Evolutionary conservation across 192 early-diverging fungal genomes (phyloP).

Genomic region (Physocladia obscura): DNA sequence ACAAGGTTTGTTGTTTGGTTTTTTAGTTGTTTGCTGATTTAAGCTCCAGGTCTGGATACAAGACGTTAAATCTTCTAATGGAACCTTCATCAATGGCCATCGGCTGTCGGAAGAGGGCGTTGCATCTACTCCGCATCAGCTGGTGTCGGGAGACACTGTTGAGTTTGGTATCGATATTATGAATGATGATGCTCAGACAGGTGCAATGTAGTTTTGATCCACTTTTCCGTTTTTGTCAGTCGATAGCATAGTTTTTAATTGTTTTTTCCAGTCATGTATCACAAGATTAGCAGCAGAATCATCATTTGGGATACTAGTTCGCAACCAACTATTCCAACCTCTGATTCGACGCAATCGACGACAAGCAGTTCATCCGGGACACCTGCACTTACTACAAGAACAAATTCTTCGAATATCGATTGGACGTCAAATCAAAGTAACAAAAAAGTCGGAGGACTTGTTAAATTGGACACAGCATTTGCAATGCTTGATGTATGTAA

Average conservation of each 20-base stretch:
- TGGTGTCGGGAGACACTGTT: slow-evolving; percentile 61
- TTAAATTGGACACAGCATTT: neutral
- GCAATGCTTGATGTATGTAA: neutral
- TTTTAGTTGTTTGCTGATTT: neutral
- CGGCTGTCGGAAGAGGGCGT: slow-evolving; percentile 67
- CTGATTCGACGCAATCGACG: neutral
- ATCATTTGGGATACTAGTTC: slow-evolving; percentile 21
- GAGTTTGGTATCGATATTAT: slow-evolving; percentile 83
- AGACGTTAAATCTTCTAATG: slow-evolving; percentile 77
- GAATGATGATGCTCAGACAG: slow-evolving; percentile 63
- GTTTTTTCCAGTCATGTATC: slow-evolving; percentile 37
- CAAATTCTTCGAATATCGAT: no score
- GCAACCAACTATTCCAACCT: slow-evolving; percentile 11
- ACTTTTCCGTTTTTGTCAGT: no score
- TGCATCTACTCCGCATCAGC: slow-evolving; percentile 56
- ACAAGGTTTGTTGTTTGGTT: slow-evolving; percentile 46
- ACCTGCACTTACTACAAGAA: no score
- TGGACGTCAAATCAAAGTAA: no score
- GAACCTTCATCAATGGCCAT: slow-evolving; percentile 75
- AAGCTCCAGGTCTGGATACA: slow-evolving; percentile 60
- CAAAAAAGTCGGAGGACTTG: no score
- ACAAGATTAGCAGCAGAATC: slow-evolving; percentile 46
- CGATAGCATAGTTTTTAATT: no score
- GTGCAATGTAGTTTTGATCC: neutral
- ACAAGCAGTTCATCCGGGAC: no score